These are phyloP conservation scores for Dentipellis sp. DNA, from an alignment of 768 basidiomycete species.

Conservation along the genomic window DNA sequence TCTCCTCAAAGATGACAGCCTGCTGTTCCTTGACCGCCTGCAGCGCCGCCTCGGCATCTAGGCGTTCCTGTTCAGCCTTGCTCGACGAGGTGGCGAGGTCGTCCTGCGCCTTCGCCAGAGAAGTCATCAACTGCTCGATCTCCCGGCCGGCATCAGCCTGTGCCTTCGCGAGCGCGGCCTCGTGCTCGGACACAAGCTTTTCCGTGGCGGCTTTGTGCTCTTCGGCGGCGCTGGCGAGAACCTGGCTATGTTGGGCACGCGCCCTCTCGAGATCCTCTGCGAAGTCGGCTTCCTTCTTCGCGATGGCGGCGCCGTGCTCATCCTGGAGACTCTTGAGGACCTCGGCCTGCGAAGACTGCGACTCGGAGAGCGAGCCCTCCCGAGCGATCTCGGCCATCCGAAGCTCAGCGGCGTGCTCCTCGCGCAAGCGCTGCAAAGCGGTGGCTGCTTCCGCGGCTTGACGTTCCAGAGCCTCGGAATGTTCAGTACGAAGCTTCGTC, in stretches of 20 bases:
- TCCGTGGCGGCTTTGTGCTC: constrained; percentile 51
- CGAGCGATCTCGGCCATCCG: constrained; percentile 68
- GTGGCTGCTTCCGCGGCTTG: constrained; percentile 52
- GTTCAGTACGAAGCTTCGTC: constrained; percentile 66
- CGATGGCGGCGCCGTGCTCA: constrained; percentile 58
- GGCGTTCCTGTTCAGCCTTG: constrained; percentile 28
- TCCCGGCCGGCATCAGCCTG: constrained; percentile 47
- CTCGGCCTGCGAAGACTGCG: constrained; percentile 53
- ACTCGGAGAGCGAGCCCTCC: constrained; percentile 67
- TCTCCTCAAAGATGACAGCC: constrained; percentile 39
- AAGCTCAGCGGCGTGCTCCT: constrained; percentile 68
- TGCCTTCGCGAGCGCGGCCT: constrained; percentile 39
- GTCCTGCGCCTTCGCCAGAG: constrained; percentile 36
- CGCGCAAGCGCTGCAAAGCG: constrained; percentile 58
- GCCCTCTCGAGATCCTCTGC: constrained; percentile 56
- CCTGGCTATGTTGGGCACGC: constrained; percentile 51
- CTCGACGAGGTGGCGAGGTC: constrained; percentile 28
- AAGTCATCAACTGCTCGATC: constrained; percentile 35
- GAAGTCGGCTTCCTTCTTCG: constrained; percentile 57
- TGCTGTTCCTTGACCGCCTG: constrained; percentile 47
- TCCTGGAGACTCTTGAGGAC: constrained; percentile 62
- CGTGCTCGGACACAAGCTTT: constrained; percentile 51
- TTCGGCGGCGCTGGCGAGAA: constrained; percentile 46
- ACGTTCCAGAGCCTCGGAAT: constrained; percentile 54
- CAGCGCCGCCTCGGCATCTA: constrained; percentile 40